Base-by-base conservation (phyloP, 768 basidiomycete species). In the Glaciozyma antarctica region DNA sequence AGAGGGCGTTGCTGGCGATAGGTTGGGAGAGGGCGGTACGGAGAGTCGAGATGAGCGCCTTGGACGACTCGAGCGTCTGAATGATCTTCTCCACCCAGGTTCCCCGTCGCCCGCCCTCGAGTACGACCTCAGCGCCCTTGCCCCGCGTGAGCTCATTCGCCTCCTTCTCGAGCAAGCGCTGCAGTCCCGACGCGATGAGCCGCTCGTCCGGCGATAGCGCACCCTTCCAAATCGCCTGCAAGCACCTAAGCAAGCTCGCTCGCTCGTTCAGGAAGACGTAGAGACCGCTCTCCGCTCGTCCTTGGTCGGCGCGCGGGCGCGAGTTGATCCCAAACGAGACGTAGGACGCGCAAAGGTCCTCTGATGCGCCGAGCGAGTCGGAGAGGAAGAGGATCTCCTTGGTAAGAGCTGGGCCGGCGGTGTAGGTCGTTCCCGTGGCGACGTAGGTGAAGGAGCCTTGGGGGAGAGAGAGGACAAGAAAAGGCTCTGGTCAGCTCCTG, bases 351-450 rank as follows among this genome's bases (percentile, higher is more conserved):
- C 85, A 78, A 76, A 88, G 85, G 71, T 85, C 83, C 78, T 94
- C 91, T 17, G 91, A 93, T 69, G 84, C 84, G 72, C 83, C 81
- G 60, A 95, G 85, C 61, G 88, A 84, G 73, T 87, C 84, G 0
- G 91, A 84, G 62, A 93, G 82, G 76, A 89, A 88, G 62, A 88
- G 75, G 62, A 91, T 90, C 73, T 91, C 87, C 19, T 83, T 76
- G 75, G 88, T 90, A 69, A 92, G 81, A 0, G 84, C 83, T 44
- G 86, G 80, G n/a, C 83, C 79, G 71, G 81, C 83, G 38, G 86
- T 84, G 64, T 86, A 66, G 2, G 56, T 59, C 19, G 56, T 60
- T 7, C 69, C 69, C 17, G 63, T 79, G 26, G 66, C 66, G 44
- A 71, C 69, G 58, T 72, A 63, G 43, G 68, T 69, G 38, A 73